These are phyloP conservation scores for Colletotrichum orbiculare DNA, from an alignment of 2,329 filamentous ascomycete species.

Conservation along the genomic window DNA sequence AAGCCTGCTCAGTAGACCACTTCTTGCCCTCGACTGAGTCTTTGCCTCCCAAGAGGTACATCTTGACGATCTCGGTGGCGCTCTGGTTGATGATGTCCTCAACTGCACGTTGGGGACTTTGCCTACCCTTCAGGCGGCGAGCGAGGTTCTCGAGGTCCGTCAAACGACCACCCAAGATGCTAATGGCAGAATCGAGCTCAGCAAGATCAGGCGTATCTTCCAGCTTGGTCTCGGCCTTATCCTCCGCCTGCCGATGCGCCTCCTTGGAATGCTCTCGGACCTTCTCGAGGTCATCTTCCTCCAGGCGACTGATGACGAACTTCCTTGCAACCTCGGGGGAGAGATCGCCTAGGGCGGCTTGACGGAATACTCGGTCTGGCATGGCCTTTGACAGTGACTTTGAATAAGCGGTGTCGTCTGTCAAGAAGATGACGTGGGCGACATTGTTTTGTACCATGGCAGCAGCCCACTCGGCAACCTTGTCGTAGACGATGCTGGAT, in stretches of 20 bases:
- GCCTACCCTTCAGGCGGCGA: constrained; percentile 87
- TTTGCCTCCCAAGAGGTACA: constrained; percentile 80
- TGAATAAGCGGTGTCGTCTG: constrained; percentile 86
- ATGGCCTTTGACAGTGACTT: constrained; percentile 89
- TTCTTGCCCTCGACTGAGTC: constrained; percentile 61
- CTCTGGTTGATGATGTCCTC: constrained; percentile 90
- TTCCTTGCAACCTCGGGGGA: constrained; percentile 87
- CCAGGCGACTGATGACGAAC: constrained; percentile 87
- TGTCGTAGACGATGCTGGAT: constrained; percentile 76
- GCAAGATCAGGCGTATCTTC: constrained; percentile 59
- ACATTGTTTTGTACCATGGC: constrained; percentile 86
- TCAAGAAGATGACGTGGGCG: constrained; percentile 94
- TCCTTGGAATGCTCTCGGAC: constrained; percentile 38
- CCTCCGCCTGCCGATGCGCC: constrained; percentile 41
- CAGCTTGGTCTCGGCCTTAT: constrained; percentile 43
- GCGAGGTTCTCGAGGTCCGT: constrained; percentile 95
- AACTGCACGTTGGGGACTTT: constrained; percentile 83
- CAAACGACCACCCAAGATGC: constrained; percentile 87
- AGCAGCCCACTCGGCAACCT: constrained; percentile 90
- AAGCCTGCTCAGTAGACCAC: constrained; percentile 89
- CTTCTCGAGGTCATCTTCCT: constrained; percentile 54
- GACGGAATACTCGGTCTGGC: constrained; percentile 90
- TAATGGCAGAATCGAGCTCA: constrained; percentile 85
- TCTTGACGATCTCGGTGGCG: constrained; percentile 90
- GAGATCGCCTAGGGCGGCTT: constrained; percentile 87